Conservation (phyloP, 495 filamentous ascomycete genomes). For the Bacidia rubella region DNA sequence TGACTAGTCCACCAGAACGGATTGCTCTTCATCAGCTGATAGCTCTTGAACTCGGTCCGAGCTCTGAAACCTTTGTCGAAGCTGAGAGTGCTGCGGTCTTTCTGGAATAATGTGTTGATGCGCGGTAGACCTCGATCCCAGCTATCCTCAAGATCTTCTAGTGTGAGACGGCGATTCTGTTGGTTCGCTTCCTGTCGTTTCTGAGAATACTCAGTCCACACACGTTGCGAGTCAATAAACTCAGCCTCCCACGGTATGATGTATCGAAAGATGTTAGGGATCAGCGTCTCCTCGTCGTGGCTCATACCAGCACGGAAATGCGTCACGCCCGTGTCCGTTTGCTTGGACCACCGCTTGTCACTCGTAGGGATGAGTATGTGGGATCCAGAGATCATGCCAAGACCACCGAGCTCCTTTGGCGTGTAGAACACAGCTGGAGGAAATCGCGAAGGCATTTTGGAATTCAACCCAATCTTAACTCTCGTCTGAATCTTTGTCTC, state of each 20-base stretch:
- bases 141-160: conserved; percentile 96
- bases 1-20: conserved; percentile 99
- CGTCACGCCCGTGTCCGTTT: conserved; percentile 93
- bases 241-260: conserved; percentile 99
- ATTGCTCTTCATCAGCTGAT: conserved; percentile 98
- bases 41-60: conserved; percentile 93
- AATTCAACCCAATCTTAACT: conserved; percentile 98
- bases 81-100: conserved; percentile 90
- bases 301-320: conserved; percentile 98
- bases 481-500: conserved; percentile 99
- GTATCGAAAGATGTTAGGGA: conserved; percentile 98
- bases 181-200: conserved; percentile 96
- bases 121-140: conserved; percentile 97
- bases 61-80: conserved; percentile 99
- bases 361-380: conserved; percentile 97
- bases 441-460: conserved; percentile 99
- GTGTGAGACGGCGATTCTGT: conserved; percentile 85
- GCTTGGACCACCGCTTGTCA: conserved; percentile 96
- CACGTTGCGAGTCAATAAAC: conserved; percentile 96
- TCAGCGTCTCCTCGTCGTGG: conserved; percentile 93
- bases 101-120: conserved; percentile 99
- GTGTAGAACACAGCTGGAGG: conserved; percentile 99
- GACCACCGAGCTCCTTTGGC: conserved; percentile 91
- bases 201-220: conserved; percentile 99
- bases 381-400: conserved; percentile 98